A percentile compares a stretch with the other conserved stretches of the same genome.
Evolutionary conservation across 2,329 filamentous ascomycete species (phyloP).

Genomic region (Lomentospora prolificans): DNA sequence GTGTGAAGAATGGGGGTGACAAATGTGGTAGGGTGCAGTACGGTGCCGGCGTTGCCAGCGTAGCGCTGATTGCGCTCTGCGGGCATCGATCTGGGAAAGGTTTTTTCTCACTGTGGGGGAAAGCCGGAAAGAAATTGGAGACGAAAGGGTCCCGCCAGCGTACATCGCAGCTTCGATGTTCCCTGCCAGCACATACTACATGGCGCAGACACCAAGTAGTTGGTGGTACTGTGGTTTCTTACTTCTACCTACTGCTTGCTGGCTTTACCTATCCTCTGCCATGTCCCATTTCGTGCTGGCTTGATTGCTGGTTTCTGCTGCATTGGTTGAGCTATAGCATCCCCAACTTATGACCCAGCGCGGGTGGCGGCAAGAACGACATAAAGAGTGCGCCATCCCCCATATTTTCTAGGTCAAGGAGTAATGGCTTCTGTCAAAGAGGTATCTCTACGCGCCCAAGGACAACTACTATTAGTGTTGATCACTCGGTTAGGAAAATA

Average conservation of each 20-base stretch:
- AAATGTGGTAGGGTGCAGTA: constrained; percentile 1
- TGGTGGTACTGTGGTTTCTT: not conserved
- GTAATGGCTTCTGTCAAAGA: not conserved
- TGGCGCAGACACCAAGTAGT: not conserved
- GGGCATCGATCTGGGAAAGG: not conserved
- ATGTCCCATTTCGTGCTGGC: too few relatives aligned
- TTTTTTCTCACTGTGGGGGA: not conserved
- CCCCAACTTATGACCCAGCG: too few relatives aligned
- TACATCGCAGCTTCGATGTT: not conserved
- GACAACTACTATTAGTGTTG: not conserved
- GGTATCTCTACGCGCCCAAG: not conserved
- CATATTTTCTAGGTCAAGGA: not conserved
- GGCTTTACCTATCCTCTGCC: too few relatives aligned
- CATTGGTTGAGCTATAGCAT: too few relatives aligned
- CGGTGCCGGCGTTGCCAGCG: not conserved
- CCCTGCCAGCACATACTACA: constrained; percentile 1
- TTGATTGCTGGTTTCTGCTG: too few relatives aligned
- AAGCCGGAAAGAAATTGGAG: not conserved
- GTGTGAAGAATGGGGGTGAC: constrained; percentile 2
- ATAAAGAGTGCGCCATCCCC: too few relatives aligned
- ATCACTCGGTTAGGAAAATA: not conserved
- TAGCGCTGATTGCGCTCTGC: too few relatives aligned
- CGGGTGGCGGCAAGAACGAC: not conserved
- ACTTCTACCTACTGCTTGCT: too few relatives aligned
- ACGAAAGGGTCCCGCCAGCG: not conserved